Evolutionary conservation across 768 basidiomycete species (phyloP).

Genomic region (Neoboletus brunneissimus): DNA sequence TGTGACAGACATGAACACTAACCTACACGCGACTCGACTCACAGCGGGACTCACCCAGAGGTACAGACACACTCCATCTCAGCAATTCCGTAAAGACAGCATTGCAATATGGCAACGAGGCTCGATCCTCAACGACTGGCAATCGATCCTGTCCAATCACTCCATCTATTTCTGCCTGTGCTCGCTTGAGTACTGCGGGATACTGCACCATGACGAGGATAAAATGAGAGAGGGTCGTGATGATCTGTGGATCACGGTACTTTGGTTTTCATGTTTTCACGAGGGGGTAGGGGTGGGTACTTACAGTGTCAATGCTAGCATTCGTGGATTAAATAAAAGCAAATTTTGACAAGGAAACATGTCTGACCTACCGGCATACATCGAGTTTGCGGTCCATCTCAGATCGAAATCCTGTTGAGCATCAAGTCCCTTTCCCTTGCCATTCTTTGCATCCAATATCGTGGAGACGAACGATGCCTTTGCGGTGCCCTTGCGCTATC

Average conservation of each 20-base stretch:
- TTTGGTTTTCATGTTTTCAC: constrained; percentile 1
- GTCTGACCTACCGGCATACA: constrained; percentile 50
- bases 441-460: constrained; percentile 41
- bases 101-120: constrained; percentile 55
- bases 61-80: constrained; percentile 58
- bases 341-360: not conserved
- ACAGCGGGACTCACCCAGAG: constrained; percentile 44
- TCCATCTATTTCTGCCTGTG: constrained; percentile 63
- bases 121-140: constrained; percentile 57
- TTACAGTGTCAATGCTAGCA: constrained; percentile 63
- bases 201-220: constrained; percentile 64
- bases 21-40: not conserved
- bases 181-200: constrained; percentile 54
- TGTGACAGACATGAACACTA: constrained; percentile 21
- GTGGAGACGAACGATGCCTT: constrained; percentile 45
- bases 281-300: not conserved
- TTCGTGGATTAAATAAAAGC: not conserved
- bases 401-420: constrained; percentile 59
- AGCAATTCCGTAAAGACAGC: constrained; percentile 53
- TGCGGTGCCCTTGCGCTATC: constrained; percentile 37
- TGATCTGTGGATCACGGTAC: constrained; percentile 38
- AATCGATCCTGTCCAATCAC: constrained; percentile 46
- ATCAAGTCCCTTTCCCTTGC: constrained; percentile 11
- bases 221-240: constrained; percentile 53
- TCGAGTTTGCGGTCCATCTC: constrained; percentile 82